Evolutionary conservation across 2,329 filamentous ascomycete species (phyloP).

Genomic region (Colletotrichum lupini): DNA sequence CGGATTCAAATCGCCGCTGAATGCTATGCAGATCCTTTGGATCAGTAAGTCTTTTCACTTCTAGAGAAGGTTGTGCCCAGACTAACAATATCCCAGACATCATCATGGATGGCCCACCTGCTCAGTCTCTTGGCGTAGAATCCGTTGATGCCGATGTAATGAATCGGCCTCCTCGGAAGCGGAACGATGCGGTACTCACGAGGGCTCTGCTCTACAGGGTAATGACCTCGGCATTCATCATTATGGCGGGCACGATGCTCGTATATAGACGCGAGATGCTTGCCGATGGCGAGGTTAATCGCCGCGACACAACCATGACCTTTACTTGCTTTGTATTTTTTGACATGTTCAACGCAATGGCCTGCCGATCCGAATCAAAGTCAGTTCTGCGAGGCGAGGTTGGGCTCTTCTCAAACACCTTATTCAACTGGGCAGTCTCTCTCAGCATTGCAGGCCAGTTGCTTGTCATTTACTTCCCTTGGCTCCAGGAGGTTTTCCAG

Average conservation of each 20-base stretch:
- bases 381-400: slow-evolving; percentile 89
- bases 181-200: slow-evolving; percentile 92
- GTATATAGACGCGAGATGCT: slow-evolving; percentile 95
- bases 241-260: slow-evolving; percentile 91
- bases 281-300: slow-evolving; percentile 82
- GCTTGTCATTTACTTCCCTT: slow-evolving; percentile 93
- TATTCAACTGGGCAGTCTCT: slow-evolving; percentile 96
- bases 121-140: slow-evolving; percentile 96
- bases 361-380: slow-evolving; percentile 91
- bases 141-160: slow-evolving; percentile 95
- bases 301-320: slow-evolving; percentile 98
- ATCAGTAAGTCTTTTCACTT: slow-evolving; percentile 79
- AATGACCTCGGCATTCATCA: slow-evolving; percentile 85
- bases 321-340: slow-evolving; percentile 99
- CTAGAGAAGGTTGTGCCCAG: background rate
- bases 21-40: slow-evolving; percentile 99
- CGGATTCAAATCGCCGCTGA: slow-evolving; percentile 94
- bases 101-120: slow-evolving; percentile 98
- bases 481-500: slow-evolving; percentile 94
- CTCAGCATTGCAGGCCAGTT: slow-evolving; percentile 87
- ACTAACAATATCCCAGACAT: slow-evolving; percentile 74
- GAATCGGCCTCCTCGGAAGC: slow-evolving; percentile 84
- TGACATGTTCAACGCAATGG: slow-evolving; percentile 99
- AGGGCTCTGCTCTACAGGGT: slow-evolving; percentile 84
- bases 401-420: slow-evolving; percentile 83